phyloP scores from a whole-genome alignment of 305 asterid species.

The Ilex paraguariensis region DNA sequence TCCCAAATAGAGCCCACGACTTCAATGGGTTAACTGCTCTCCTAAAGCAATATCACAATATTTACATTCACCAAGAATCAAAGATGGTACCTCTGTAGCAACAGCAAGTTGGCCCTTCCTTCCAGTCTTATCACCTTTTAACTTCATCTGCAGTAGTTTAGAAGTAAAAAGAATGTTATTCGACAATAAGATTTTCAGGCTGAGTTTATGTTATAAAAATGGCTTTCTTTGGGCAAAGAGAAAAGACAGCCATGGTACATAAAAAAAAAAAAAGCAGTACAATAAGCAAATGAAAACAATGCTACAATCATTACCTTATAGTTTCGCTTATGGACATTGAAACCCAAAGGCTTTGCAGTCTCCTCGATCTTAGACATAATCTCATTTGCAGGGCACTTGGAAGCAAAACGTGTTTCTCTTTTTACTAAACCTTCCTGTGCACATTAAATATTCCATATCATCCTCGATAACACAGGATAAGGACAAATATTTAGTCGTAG shows the following conservation, averaged over 20 bases:
- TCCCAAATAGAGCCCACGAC: no score
- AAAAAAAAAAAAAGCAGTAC: background rate
- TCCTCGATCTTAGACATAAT: conserved; percentile 75
- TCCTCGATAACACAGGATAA: background rate
- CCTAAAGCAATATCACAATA: no score
- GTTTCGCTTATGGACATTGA: conserved; percentile 64
- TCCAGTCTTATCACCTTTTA: conserved; percentile 74
- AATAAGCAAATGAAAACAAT: background rate
- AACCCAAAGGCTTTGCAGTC: conserved; percentile 80
- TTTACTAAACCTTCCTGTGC: conserved; percentile 46
- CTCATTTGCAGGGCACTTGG: conserved; percentile 60
- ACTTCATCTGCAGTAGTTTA: conserved; percentile 51
- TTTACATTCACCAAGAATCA: conserved; percentile 1
- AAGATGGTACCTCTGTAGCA: conserved; percentile 65
- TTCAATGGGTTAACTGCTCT: background rate
- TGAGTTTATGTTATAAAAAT: background rate
- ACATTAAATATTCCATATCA: background rate
- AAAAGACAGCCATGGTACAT: background rate
- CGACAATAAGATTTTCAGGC: background rate
- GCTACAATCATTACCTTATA: conserved; percentile 46
- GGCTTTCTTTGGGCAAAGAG: background rate
- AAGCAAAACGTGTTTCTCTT: conserved; percentile 77
- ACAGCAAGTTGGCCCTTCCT: conserved; percentile 83
- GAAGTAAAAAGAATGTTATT: background rate
- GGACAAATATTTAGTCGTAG: no score